phyloP scores from a whole-genome alignment of 192 early-diverging fungal genomes.

The Linnemannia schmuckeri region DNA sequence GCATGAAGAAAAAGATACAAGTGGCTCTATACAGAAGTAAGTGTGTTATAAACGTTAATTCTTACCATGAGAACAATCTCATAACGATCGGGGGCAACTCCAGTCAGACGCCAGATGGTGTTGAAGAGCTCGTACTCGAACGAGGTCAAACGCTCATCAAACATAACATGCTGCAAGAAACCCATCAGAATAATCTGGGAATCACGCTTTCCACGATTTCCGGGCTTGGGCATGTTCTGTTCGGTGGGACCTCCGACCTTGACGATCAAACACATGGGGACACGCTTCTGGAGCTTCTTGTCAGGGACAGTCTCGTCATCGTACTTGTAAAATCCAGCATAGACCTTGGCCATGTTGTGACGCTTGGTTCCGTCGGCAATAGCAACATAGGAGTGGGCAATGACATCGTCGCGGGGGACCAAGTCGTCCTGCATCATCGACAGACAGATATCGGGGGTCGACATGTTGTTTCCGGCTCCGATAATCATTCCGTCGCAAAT shows the following conservation, averaged over 20 bases:
- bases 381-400: conserved; percentile 87
- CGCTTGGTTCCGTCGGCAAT: conserved; percentile 94
- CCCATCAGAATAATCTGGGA: conserved; percentile 97
- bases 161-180: conserved; percentile 92
- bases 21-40: not conserved
- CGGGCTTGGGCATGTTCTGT: conserved; percentile 74
- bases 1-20: not conserved
- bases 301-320: conserved; percentile 69
- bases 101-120: conserved; percentile 78
- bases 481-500: conserved; percentile 87
- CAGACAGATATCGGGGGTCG: conserved; percentile 83
- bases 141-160: conserved; percentile 88
- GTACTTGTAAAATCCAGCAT: conserved; percentile 89
- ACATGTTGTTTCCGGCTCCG: conserved; percentile 81
- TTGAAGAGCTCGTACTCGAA: conserved; percentile 88
- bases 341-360: conserved; percentile 94
- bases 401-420: conserved; percentile 69
- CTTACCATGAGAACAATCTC: conserved; percentile 81
- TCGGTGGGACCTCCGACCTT: conserved; percentile 80
- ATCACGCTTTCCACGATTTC: conserved; percentile 96
- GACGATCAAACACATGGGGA: conserved; percentile 82
- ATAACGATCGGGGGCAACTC: conserved; percentile 80
- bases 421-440: conserved; percentile 83
- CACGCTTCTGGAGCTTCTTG: conserved; percentile 65
- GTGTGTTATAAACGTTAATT: not conserved